Evolutionary conservation across 148 eudicot genomes (phyloP), one percentile per base, ranked within the genome.

Genomic region (Fagopyrum esculentum): DNA sequence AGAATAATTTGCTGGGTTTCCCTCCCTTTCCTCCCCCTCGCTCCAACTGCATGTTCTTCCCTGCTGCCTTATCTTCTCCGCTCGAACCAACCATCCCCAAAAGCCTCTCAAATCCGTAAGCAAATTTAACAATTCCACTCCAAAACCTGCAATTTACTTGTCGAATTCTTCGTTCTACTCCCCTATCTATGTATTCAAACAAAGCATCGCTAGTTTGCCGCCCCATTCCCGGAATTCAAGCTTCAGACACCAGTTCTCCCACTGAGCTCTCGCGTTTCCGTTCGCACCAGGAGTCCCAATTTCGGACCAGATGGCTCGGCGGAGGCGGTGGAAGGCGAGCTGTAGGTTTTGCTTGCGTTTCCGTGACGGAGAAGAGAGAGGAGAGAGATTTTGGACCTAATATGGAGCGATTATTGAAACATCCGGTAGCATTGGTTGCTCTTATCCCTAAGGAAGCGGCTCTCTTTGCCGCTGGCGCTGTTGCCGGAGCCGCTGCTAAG

Each of bases 371-470:
- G 40, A 74, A 59, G 82, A 82, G 57, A 15, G 26, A 22, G 26
- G 26, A 22, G 26, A 22, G 26, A 22, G 82, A 78, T 6, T 83
- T 85, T 66, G 51, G 75, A 5, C 87, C 90, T 4, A 77, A 83
- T 7, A 47, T 45, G 19, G 80, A 81, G 12, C 89, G 85, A 81
- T 72, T 88, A 5, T 6, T 82, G 19, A 84, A 88, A 80, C 82
- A 85, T 73, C 91, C 91, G 8, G 71, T 84, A 22, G 87, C 91
- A 3, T 10, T 86, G 46, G 77, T 80, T 9, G 86, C 89, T 5
- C 71, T 76, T 44, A 64, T 76, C 9, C 78, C 79, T 4, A 77
- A 35, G 17, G 74, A 77, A 4, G 75, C 74, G 0, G 79, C 79
- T 40, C 74, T 77, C 26, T 77, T 77, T 29, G 74, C 54, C 52